Conservation (phyloP, 148 eudicot genomes). For the Beta vulgaris region DNA sequence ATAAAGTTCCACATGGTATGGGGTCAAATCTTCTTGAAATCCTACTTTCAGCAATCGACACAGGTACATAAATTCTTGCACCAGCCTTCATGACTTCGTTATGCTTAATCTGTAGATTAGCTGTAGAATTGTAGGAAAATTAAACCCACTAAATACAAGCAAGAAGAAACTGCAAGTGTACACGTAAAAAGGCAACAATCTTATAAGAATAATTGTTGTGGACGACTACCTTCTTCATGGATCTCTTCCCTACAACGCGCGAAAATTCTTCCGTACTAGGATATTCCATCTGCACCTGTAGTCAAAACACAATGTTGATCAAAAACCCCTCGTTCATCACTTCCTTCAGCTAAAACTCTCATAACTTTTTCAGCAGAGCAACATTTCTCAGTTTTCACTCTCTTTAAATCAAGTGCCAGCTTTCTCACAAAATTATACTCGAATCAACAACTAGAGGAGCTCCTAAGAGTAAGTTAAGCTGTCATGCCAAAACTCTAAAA, state of each 20-base stretch:
- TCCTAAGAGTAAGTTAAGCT: too few relatives aligned
- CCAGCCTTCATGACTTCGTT: constrained; percentile 80
- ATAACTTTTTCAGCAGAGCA: background rate
- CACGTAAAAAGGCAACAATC: background rate
- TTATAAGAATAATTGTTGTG: background rate
- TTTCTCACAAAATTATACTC: too few relatives aligned
- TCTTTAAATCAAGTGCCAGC: background rate
- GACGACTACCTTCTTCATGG: constrained; percentile 56
- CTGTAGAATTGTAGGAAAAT: constrained; percentile 42
- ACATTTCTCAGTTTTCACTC: background rate
- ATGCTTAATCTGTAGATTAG: constrained; percentile 73
- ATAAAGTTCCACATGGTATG: constrained; percentile 79
- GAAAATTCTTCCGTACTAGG: constrained; percentile 22
- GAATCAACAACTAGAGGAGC: too few relatives aligned
- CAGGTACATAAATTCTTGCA: constrained; percentile 60
- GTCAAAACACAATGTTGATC: constrained; percentile 9
- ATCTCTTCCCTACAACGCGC: constrained; percentile 15
- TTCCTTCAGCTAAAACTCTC: background rate
- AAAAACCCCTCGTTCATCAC: background rate
- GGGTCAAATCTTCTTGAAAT: constrained; percentile 78
- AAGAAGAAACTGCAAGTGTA: background rate
- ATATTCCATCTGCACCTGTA: constrained; percentile 59
- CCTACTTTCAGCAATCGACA: constrained; percentile 75
- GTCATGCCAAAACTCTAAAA: too few relatives aligned
- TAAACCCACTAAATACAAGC: constrained; percentile 34